phyloP scores from a whole-genome alignment of 176 grass and related monocot genomes.

The Poa pratensis region DNA sequence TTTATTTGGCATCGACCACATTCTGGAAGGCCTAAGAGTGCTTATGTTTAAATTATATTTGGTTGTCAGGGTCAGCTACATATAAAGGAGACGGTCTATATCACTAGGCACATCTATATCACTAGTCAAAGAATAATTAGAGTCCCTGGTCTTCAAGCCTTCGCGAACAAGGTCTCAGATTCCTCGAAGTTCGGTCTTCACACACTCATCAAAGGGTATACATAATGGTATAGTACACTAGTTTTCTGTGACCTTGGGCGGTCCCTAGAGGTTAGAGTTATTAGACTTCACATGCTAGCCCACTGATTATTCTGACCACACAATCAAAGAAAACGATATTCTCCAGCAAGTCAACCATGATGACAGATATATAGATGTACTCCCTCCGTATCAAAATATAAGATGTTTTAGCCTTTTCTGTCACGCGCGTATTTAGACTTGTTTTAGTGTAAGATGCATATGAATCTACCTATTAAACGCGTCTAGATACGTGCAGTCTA shows the following conservation, averaged over 20 bases:
- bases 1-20: too few relatives aligned
- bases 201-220: background rate
- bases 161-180: background rate
- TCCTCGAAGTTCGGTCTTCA: background rate
- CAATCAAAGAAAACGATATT: background rate
- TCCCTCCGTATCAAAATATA: too few relatives aligned
- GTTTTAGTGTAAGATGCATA: too few relatives aligned
- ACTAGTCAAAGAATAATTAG: background rate
- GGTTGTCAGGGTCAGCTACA: background rate
- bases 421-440: too few relatives aligned
- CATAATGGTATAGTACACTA: background rate
- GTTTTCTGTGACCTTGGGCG: background rate
- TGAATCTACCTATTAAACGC: too few relatives aligned
- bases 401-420: too few relatives aligned
- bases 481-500: too few relatives aligned
- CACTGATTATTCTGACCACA: background rate
- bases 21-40: too few relatives aligned
- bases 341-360: background rate
- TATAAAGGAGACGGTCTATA: background rate
- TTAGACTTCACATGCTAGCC: conserved; percentile 19
- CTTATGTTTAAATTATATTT: background rate
- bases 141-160: background rate
- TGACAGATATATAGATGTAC: background rate
- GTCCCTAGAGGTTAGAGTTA: background rate
- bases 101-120: background rate